Percentiles rank a stretch among this genome's conserved stretches.
phyloP scores from a whole-genome alignment of 2,329 filamentous ascomycete species.

The Exophiala xenobiotica region DNA sequence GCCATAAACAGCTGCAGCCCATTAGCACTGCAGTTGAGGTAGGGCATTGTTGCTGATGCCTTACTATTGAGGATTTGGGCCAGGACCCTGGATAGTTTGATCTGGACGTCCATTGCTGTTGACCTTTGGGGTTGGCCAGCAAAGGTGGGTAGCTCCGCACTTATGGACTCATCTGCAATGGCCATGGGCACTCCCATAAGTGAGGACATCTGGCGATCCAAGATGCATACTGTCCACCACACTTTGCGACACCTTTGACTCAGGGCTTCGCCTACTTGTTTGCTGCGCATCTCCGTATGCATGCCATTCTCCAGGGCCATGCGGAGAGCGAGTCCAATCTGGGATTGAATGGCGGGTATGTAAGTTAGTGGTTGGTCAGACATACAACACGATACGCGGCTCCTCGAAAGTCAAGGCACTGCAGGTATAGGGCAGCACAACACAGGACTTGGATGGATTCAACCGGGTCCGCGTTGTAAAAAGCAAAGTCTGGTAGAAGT shows the following conservation, averaged over 20 bases:
- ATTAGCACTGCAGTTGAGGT: background rate
- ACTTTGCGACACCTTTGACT: constrained; percentile 51
- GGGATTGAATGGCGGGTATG: background rate
- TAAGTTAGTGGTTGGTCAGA: constrained; percentile 3
- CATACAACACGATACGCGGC: constrained; percentile 49
- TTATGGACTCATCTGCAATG: constrained; percentile 53
- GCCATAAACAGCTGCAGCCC: constrained; percentile 44
- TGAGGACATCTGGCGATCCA: constrained; percentile 56
- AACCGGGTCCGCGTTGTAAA: constrained; percentile 45
- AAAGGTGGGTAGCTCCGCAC: constrained; percentile 48
- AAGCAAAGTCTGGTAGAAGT: constrained; percentile 44
- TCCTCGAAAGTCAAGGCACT: constrained; percentile 51
- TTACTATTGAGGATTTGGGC: constrained; percentile 47
- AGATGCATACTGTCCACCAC: constrained; percentile 57
- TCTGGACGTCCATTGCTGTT: constrained; percentile 46
- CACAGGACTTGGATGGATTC: constrained; percentile 52
- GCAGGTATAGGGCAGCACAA: constrained; percentile 54
- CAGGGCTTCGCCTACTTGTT: constrained; percentile 41
- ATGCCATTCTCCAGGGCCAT: constrained; percentile 52
- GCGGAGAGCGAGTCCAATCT: constrained; percentile 55
- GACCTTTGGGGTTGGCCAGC: constrained; percentile 40
- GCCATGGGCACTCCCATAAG: constrained; percentile 54
- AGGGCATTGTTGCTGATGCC: constrained; percentile 23
- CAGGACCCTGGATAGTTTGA: constrained; percentile 48
- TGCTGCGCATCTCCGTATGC: constrained; percentile 52